These are phyloP conservation scores for Cyclaneusma minus DNA, from an alignment of 2,329 filamentous ascomycete species.

Conservation along the genomic window DNA sequence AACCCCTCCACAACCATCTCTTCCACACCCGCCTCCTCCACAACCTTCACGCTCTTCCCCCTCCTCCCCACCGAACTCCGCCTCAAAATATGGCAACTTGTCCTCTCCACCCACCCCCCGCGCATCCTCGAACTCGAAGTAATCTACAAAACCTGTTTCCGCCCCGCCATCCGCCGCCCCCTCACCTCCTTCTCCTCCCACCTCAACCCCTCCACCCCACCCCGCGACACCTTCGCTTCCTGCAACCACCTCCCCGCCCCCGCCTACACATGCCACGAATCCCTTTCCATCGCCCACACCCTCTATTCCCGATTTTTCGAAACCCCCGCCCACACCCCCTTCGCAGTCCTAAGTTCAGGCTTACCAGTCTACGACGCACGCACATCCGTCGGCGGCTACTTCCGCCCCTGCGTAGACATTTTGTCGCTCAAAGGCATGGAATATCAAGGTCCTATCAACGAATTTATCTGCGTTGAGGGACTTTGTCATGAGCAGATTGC, in stretches of 20 bases:
- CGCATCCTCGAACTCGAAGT: constrained; percentile 11
- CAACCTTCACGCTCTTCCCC: constrained; percentile 13
- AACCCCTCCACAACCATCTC: too few species aligned
- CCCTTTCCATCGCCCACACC: too few species aligned
- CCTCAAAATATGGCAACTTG: constrained; percentile 12
- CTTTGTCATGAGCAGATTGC: constrained; percentile 15
- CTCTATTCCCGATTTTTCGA: too few species aligned
- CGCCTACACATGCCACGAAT: too few species aligned
- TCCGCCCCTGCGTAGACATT: constrained; percentile 8
- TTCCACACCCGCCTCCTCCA: too few species aligned
- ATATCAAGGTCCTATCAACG: constrained; percentile 9
- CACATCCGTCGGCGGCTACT: constrained; percentile 7
- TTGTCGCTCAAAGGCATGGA: constrained; percentile 7
- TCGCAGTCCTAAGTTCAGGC: too few species aligned
- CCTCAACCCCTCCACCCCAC: constrained; percentile 9
- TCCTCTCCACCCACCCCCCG: constrained; percentile 6
- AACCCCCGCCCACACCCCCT: too few species aligned
- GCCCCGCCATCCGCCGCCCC: constrained; percentile 4
- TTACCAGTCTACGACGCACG: constrained; percentile 13
- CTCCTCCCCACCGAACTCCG: constrained; percentile 14
- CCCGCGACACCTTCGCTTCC: constrained; percentile 7
- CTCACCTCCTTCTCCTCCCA: constrained; percentile 10
- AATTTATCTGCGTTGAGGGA: constrained; percentile 14
- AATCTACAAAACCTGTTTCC: constrained; percentile 9
- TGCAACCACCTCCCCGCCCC: too few species aligned